Conservation (phyloP, 164 flowering plant genomes). For the Aristolochia contorta region DNA sequence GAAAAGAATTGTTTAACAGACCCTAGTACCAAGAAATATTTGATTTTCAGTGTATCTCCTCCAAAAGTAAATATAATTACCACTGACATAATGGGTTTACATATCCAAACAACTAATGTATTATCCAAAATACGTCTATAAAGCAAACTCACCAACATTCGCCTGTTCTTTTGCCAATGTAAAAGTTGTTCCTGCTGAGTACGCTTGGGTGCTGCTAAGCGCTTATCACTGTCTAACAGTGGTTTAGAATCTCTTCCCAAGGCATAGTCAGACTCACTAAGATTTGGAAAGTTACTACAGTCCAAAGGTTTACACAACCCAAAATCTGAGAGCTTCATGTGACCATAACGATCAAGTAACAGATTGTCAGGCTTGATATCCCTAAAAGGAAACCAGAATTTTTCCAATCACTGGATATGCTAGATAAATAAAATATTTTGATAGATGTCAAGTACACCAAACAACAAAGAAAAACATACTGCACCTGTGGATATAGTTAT, state of each 20-base stretch:
- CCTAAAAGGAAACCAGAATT: slow-evolving; percentile 12
- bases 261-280: slow-evolving; percentile 24
- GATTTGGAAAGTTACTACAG: slow-evolving; percentile 29
- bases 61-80: too few species aligned
- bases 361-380: slow-evolving; percentile 45
- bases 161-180: slow-evolving; percentile 34
- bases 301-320: slow-evolving; percentile 41
- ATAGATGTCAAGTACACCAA: background rate
- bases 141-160: slow-evolving; percentile 22
- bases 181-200: slow-evolving; percentile 33
- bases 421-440: background rate
- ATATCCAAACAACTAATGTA: background rate
- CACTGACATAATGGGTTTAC: too few species aligned
- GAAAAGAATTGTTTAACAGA: background rate
- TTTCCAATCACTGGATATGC: background rate
- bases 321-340: slow-evolving; percentile 43
- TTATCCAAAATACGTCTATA: background rate
- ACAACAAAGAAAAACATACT: background rate
- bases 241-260: slow-evolving; percentile 17
- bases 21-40: too few species aligned
- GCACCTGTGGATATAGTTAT: slow-evolving; percentile 49
- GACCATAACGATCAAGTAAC: slow-evolving; percentile 34
- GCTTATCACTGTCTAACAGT: slow-evolving; percentile 15
- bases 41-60: too few species aligned
- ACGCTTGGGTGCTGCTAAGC: slow-evolving; percentile 19